phyloP scores from a whole-genome alignment of 1,139 yeast species.

The Saccharomyces hybrid region DNA sequence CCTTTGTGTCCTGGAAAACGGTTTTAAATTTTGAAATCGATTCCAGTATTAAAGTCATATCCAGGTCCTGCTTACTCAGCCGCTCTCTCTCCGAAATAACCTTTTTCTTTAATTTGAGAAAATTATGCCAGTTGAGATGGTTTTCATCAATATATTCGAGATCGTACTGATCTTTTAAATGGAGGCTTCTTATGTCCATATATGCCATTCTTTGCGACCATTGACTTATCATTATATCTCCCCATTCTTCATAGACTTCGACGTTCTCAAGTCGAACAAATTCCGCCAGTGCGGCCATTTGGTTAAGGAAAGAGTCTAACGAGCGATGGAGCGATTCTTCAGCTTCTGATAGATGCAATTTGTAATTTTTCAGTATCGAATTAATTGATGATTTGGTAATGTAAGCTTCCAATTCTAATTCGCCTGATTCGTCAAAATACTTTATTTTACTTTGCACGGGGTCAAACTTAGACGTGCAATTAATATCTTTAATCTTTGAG shows the following conservation, averaged over 20 bases:
- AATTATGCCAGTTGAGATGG: conserved; percentile 26
- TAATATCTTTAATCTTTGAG: conserved; percentile 38
- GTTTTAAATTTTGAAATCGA: not conserved
- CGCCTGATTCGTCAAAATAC: conserved; percentile 32
- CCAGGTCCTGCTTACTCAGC: conserved; percentile 37
- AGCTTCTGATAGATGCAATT: conserved; percentile 26
- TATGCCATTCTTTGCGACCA: conserved; percentile 37
- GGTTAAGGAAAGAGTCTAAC: not conserved
- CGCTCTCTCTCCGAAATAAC: conserved; percentile 40
- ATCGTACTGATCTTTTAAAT: not conserved
- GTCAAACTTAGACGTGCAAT: conserved; percentile 41
- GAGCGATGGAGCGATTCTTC: not conserved
- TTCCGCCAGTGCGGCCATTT: conserved; percentile 28
- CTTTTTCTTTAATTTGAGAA: conserved; percentile 22
- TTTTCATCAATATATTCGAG: conserved; percentile 3
- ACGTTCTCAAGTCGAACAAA: conserved; percentile 46
- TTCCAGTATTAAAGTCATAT: not conserved
- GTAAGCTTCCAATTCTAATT: conserved; percentile 30
- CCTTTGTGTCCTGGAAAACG: not conserved
- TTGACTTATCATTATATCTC: conserved; percentile 57
- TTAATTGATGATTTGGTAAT: conserved; percentile 55
- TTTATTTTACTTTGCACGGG: conserved; percentile 36
- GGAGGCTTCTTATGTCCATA: conserved; percentile 15
- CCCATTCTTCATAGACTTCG: conserved; percentile 63
- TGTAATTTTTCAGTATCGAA: conserved; percentile 36